Conservation (phyloP, 768 basidiomycete species). For the Stropharia rugosoannulata region DNA sequence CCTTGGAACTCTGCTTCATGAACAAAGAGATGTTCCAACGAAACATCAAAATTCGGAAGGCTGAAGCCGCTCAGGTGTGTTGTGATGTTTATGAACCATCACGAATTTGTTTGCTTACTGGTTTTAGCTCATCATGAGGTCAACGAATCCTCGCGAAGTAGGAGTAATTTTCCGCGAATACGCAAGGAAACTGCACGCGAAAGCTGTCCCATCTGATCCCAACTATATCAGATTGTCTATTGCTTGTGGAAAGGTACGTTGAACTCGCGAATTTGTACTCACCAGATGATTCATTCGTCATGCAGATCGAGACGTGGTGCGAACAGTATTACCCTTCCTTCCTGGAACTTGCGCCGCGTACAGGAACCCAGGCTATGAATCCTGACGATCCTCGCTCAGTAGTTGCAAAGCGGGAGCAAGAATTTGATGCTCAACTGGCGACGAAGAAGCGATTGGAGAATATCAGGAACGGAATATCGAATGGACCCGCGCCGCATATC, state of each 20-base stretch:
- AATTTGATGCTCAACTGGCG: conserved; percentile 35
- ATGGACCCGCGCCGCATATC: not conserved
- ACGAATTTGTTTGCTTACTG: not conserved
- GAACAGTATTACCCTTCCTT: conserved; percentile 95
- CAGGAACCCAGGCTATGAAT: conserved; percentile 35
- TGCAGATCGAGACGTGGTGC: conserved; percentile 88
- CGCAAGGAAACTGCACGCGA: conserved; percentile 79
- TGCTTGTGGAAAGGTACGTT: conserved; percentile 75
- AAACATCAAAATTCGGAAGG: conserved; percentile 95
- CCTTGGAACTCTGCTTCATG: conserved; percentile 90
- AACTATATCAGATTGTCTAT: conserved; percentile 82
- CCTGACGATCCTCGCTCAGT: conserved; percentile 55
- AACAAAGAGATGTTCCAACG: conserved; percentile 81
- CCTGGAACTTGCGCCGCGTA: conserved; percentile 41
- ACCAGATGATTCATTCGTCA: not conserved
- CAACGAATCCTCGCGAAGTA: conserved; percentile 91
- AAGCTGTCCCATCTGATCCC: conserved; percentile 79
- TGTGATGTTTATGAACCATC: not conserved
- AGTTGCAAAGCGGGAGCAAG: conserved; percentile 45
- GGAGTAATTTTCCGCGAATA: conserved; percentile 85
- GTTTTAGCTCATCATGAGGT: conserved; percentile 82
- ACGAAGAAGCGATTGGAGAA: conserved; percentile 29
- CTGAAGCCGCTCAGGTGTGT: conserved; percentile 79
- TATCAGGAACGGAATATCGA: conserved; percentile 18
- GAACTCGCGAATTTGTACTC: not conserved